Percentiles rank a stretch among this genome's conserved stretches.
These are phyloP conservation scores for Iris pallida DNA, from an alignment of 116 monocot species.

Conservation along the genomic window DNA sequence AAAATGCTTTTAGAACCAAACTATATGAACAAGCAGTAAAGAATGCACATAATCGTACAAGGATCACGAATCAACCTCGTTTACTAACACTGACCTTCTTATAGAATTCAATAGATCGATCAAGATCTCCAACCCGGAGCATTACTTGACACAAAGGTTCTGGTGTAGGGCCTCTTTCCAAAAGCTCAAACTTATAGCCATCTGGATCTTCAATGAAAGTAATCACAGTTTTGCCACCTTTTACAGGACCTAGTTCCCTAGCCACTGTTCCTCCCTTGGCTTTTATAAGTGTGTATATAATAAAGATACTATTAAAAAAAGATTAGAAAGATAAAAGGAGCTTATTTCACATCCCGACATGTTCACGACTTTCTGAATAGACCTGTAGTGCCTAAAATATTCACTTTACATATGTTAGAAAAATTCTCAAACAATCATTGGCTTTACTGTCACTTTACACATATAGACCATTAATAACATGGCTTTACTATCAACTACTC, in stretches of 20 bases:
- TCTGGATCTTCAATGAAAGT: conserved; percentile 73
- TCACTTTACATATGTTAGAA: too few relatives aligned
- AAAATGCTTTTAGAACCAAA: neutral
- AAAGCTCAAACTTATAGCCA: conserved; percentile 74
- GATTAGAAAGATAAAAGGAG: too few relatives aligned
- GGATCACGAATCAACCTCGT: neutral
- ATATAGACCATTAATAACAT: too few relatives aligned
- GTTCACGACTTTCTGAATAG: too few relatives aligned
- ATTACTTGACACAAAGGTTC: conserved; percentile 77
- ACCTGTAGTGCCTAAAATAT: too few relatives aligned
- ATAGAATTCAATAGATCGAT: conserved; percentile 58
- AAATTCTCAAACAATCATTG: too few relatives aligned
- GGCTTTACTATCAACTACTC: too few relatives aligned
- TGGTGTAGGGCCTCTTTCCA: conserved; percentile 57
- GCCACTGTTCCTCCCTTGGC: conserved; percentile 66
- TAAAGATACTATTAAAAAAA: too few relatives aligned
- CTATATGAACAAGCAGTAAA: too few relatives aligned
- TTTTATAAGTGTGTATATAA: too few relatives aligned
- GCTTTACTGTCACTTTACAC: too few relatives aligned
- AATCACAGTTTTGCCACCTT: conserved; percentile 53
- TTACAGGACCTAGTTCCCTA: conserved; percentile 61
- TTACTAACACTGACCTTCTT: conserved; percentile 33
- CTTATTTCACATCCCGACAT: too few relatives aligned
- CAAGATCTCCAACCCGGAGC: conserved; percentile 76
- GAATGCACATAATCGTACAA: neutral